Evolutionary conservation across 495 filamentous ascomycete genomes (phyloP), one percentile per base, ranked within the genome.

Genomic region (Ascodesmis nigricans): DNA sequence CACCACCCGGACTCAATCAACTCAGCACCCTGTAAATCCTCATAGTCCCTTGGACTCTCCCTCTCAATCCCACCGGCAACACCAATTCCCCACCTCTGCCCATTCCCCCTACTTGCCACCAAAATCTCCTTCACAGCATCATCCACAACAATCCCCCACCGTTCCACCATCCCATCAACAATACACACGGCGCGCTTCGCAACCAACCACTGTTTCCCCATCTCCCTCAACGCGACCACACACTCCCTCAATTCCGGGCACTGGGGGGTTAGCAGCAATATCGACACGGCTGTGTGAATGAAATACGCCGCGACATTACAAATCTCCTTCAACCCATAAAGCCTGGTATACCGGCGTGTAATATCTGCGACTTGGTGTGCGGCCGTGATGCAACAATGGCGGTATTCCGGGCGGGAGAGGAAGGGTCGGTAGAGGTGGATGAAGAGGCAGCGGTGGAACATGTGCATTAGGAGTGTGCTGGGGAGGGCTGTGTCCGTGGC

Each of bases 391-490:
- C 87, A 91, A 27, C 87, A 66, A 46, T 80, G 79, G 21, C 90
- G 70, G 9, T 90, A 84, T 5, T 83, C 92, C 17, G 92, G 78
- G 53, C 91, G 75, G 5, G 73, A 53, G 22, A 97, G 65, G 53
- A 97, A 97, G 0, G 87, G 84, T 3, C 87, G 78, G 59, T 91
- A 97, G 5, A 95, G 71, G 45, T 97, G 90, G 40, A 97, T 93
- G 49, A 84, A 87, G 23, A 93, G 75, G 1, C 92, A 65, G 46
- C 95, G 83, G 53, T 81, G 90, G 55, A 95, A 84, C 87, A 95
- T 93, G 59, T 95, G 87, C 78, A 91, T 92, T 14, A 92, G 64
- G 13, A 97, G 68, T 3, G 83, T 75, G 47, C 75, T 78, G 1
- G 87, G 80, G 15, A 97, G 60, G 35, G 82, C 73, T 1, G 81